A percentile compares a stretch with the other conserved stretches of the same genome.
Evolutionary conservation across 192 early-diverging fungal genomes (phyloP).

Genomic region (Podila horticola): DNA sequence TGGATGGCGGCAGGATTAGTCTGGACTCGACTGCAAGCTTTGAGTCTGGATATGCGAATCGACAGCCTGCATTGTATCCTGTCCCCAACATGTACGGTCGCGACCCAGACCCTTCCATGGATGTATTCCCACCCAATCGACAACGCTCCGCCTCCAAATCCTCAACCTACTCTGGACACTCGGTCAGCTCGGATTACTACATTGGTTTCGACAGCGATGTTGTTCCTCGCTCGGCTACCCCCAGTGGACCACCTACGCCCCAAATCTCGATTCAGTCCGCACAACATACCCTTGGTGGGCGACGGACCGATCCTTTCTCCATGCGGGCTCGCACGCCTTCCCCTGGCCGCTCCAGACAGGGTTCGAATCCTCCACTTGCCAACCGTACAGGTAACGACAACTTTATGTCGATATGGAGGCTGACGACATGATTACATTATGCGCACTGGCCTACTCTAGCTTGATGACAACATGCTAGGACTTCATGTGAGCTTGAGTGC

Average conservation of each 20-base stretch:
- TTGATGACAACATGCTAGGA: no score
- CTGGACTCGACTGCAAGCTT: slow-evolving; percentile 39
- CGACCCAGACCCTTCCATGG: slow-evolving; percentile 24
- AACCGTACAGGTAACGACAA: slow-evolving; percentile 14
- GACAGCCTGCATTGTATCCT: slow-evolving; percentile 35
- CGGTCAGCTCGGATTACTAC: slow-evolving; percentile 41
- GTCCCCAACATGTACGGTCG: slow-evolving; percentile 35
- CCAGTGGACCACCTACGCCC: slow-evolving; percentile 25
- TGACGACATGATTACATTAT: no score
- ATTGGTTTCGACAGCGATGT: slow-evolving; percentile 44
- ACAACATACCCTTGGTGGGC: slow-evolving; percentile 17
- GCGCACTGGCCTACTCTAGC: no score
- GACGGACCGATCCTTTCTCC: slow-evolving; percentile 36
- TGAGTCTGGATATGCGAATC: slow-evolving; percentile 36
- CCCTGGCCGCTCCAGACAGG: slow-evolving; percentile 40
- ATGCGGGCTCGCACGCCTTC: slow-evolving; percentile 49
- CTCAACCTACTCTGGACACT: slow-evolving; percentile 44
- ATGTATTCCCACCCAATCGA: slow-evolving; percentile 32
- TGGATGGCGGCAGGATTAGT: slow-evolving; percentile 43
- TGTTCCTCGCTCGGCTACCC: slow-evolving; percentile 30
- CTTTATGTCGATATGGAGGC: background rate
- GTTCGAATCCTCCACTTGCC: slow-evolving; percentile 34
- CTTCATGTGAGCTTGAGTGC: no score
- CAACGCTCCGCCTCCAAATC: slow-evolving; percentile 47
- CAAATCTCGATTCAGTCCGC: slow-evolving; percentile 50